Conservation (phyloP, 2,329 filamentous ascomycete species). For the Calonectria honghensis region DNA sequence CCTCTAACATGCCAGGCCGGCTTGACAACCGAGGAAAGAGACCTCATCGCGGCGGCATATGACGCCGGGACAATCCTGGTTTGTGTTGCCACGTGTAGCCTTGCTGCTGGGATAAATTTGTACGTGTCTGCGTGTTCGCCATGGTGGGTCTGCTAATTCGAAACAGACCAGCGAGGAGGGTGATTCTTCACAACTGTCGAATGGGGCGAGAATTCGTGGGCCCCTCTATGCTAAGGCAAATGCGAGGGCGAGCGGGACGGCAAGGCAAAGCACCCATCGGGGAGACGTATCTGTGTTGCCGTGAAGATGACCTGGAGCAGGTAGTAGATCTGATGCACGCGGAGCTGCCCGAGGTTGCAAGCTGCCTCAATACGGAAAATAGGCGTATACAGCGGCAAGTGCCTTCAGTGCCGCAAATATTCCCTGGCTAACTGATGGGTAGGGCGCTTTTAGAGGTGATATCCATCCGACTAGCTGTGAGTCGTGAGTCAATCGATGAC, state of each 20-base stretch:
- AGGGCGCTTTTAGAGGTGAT: slow-evolving; percentile 84
- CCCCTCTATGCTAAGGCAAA: slow-evolving; percentile 86
- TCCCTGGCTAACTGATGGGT: slow-evolving; percentile 41
- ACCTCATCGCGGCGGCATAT: slow-evolving; percentile 82
- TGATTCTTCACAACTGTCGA: slow-evolving; percentile 83
- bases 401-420: neutral
- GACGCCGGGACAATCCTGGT: slow-evolving; percentile 81
- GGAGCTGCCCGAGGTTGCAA: slow-evolving; percentile 81
- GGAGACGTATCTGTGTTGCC: slow-evolving; percentile 86
- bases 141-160: slow-evolving; percentile 37
- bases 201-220: slow-evolving; percentile 87
- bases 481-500: slow-evolving; percentile 78
- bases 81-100: slow-evolving; percentile 85
- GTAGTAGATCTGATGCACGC: slow-evolving; percentile 83
- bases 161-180: slow-evolving; percentile 76
- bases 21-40: slow-evolving; percentile 84
- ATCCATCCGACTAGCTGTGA: slow-evolving; percentile 80
- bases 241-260: slow-evolving; percentile 85
- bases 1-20: slow-evolving; percentile 69
- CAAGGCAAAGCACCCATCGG: slow-evolving; percentile 87
- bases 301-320: slow-evolving; percentile 79
- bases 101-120: slow-evolving; percentile 89
- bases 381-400: slow-evolving; percentile 78
- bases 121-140: slow-evolving; percentile 48
- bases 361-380: slow-evolving; percentile 80